A percentile compares a stretch with the other conserved stretches of the same genome.
Evolutionary conservation across 1,139 yeast genomes (phyloP).

Genomic region (Nakaseomyces sp.): DNA sequence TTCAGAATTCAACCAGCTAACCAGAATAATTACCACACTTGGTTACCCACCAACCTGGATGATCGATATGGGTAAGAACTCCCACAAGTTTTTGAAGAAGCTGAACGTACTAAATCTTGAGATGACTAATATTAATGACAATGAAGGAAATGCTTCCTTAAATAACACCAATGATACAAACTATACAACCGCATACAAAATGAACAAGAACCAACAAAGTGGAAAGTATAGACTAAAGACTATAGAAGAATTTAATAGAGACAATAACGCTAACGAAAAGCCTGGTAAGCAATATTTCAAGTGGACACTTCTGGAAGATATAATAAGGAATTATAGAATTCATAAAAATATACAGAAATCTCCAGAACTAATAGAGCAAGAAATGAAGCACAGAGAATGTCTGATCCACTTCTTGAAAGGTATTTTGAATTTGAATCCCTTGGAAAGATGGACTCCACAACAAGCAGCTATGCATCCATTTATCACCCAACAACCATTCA

Average conservation of each 20-base stretch:
- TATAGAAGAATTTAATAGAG: conserved; percentile 51
- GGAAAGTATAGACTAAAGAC: conserved; percentile 43
- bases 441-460: conserved; percentile 94
- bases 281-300: conserved; percentile 81
- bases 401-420: conserved; percentile 74
- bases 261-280: conserved; percentile 52
- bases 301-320: conserved; percentile 62
- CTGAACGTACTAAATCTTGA: conserved; percentile 32
- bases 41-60: conserved; percentile 92
- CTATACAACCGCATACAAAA: neutral
- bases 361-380: conserved; percentile 52
- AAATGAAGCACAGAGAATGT: conserved; percentile 61
- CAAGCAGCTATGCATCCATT: conserved; percentile 92
- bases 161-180: neutral
- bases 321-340: conserved; percentile 65
- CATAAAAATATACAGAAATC: conserved; percentile 67
- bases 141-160: neutral
- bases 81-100: conserved; percentile 60
- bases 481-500: conserved; percentile 45
- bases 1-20: conserved; percentile 84
- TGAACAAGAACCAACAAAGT: conserved; percentile 12
- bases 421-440: conserved; percentile 73
- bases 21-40: conserved; percentile 71
- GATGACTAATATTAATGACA: conserved; percentile 19
- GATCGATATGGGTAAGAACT: conserved; percentile 90